Percentiles rank a stretch among this genome's conserved stretches.
phyloP scores from a whole-genome alignment of 352 stramenopile species.

The Phytopythium aichiense region DNA sequence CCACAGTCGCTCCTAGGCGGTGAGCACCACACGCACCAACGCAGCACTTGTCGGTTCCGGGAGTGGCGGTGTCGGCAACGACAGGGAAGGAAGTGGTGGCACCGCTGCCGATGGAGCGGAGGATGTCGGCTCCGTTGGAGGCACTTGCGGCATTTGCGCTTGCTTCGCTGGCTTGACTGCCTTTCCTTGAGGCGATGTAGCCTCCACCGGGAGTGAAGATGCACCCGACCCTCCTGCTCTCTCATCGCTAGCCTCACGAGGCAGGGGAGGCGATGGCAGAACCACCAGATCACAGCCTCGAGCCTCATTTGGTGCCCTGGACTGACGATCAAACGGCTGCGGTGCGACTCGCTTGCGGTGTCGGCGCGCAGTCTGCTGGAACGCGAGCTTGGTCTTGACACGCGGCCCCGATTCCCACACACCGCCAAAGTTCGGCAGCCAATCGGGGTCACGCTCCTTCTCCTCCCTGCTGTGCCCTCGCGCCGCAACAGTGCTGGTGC shows the following conservation, averaged over 20 bases:
- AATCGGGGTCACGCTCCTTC: conserved; percentile 29
- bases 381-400: conserved; percentile 51
- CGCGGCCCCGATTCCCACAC: conserved; percentile 74
- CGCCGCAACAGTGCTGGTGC: background rate
- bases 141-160: background rate
- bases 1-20: background rate
- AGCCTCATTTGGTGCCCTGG: background rate
- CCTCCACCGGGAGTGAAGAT: background rate
- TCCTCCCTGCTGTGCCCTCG: conserved; percentile 9
- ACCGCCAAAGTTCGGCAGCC: conserved; percentile 74
- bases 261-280: background rate
- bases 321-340: background rate
- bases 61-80: background rate
- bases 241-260: background rate
- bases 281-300: no score
- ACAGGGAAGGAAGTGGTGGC: background rate
- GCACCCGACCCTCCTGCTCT: background rate
- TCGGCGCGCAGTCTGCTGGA: conserved; percentile 18
- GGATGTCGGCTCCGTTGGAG: background rate
- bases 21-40: background rate
- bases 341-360: background rate
- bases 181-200: background rate
- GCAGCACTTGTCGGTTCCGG: background rate
- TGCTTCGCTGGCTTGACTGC: background rate
- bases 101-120: background rate